Evolutionary conservation across 2,329 filamentous ascomycete species (phyloP), one percentile per base, ranked within the genome.

Genomic region (Aureobasidium leucospermi): DNA sequence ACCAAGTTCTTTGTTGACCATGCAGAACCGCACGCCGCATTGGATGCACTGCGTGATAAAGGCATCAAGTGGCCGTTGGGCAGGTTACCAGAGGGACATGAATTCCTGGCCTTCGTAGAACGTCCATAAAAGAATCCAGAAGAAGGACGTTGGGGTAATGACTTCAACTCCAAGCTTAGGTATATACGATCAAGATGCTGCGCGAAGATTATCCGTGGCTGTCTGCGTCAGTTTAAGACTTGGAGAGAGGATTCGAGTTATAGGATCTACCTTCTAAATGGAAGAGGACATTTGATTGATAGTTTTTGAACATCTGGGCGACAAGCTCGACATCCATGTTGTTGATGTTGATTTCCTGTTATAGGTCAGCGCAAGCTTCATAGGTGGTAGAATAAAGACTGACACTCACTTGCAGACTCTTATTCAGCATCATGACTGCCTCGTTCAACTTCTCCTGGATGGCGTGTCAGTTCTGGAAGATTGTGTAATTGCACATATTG

Each of bases 261-360:
- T 41, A 45, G 2, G 2, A 34, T 72, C 65, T 79, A 95, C 94
- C 94, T 85, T 97, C 94, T 6, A 99, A 81, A 68, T 99, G 94
- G 73, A 99, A 97, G 6, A 97, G 78, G 13, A 97, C 93, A 68
- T 97, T 99, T 10, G 91, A 96, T 73, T 96, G 92, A 73, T 99
- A 99, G 76, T 97, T 99, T 78, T 97, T 96, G 80, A 97, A 99
- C 94, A 99, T 99, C 71, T 97, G 93, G 0, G 93, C 92, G 5
- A 97, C 94, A 2, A 97, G 82, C 76, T 97, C 94, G 38, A 96
- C 90, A 70, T 99, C 96, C 91, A 97, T 96, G 73, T 97, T 99
- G 69, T 96, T 89, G 59, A 96, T 87, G 70, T 97, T 97, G 80
- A 97, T 96, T 66, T 97, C 93, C 89, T 96, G 67, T 3, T 59